Conservation (phyloP, 768 basidiomycete species). For the Suillus clintonianus region DNA sequence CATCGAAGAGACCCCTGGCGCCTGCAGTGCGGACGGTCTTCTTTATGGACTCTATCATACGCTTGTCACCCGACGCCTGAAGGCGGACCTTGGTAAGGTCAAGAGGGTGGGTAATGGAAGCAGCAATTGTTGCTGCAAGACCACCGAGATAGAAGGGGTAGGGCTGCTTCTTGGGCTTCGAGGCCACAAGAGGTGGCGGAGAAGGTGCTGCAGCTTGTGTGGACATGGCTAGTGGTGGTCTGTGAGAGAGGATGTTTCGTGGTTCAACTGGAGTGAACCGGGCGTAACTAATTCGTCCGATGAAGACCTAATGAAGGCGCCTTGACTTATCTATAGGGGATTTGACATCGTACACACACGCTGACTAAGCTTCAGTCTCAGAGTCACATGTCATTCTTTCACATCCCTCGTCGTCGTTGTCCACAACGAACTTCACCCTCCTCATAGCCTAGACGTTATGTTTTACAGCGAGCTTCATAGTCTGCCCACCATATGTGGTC, state of each 20-base stretch:
- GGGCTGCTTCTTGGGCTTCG: conserved; percentile 55
- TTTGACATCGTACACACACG: not conserved
- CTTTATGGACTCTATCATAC: conserved; percentile 80
- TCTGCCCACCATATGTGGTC: too few relatives aligned
- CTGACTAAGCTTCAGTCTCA: not conserved
- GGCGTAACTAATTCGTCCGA: conserved; percentile 2
- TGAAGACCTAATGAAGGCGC: not conserved
- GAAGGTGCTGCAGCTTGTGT: not conserved
- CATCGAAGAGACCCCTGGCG: conserved; percentile 73
- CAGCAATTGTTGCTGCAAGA: conserved; percentile 84
- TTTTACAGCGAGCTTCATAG: not conserved
- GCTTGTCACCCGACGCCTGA: conserved; percentile 90
- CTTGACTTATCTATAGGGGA: not conserved
- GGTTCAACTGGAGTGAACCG: not conserved
- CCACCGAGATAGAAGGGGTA: conserved; percentile 90
- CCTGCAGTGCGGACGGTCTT: conserved; percentile 86
- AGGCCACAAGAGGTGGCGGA: conserved; percentile 7
- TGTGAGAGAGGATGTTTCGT: not conserved
- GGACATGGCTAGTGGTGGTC: not conserved
- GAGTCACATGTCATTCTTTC: too few relatives aligned
- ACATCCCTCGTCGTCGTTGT: too few relatives aligned
- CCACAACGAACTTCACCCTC: not conserved
- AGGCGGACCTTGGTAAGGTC: conserved; percentile 91
- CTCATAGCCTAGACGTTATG: not conserved
- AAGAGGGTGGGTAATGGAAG: conserved; percentile 85